Base-by-base conservation (phyloP, 768 basidiomycete genomes). In the Agrocybe praecox region DNA sequence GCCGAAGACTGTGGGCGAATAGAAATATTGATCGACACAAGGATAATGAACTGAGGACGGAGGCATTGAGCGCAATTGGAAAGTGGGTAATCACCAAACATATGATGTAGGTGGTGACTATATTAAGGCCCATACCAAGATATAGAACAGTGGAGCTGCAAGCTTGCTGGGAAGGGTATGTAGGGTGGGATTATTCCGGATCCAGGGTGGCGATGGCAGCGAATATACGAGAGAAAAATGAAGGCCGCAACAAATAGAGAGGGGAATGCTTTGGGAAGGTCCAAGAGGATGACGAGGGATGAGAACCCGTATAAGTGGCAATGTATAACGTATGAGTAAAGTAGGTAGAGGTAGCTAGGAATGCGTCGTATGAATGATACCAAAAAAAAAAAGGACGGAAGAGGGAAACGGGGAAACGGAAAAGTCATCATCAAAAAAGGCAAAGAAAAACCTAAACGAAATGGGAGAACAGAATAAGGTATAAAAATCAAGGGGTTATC, bases 401-500 rank as follows among this genome's bases (percentile, higher is more conserved):
- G n/a, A 24, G 34, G 19, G 42, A 26, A 55, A 24, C 11, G 24
- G 32, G 44, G 23, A 17, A 9, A 34, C 14, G n/a, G 29, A 21
- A 15, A 32, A 24, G 36, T 40, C 36, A 40, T 40, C 36, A 40
- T 40, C 36, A 26, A 45, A 50, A 51, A 36, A 46, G n/a, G 34
- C 24, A n/a, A 18, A 23, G 19, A 18, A 9, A 29, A 49, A 19
- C 21, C 26, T 4, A 15, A 42, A 15, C 24, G 42, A 46, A 22
- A 23, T 18, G 26, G 33, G 22, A 14, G 43, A 47, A 15, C 9
- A 9, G 43, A 50, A 50, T 50, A 32, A 56, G 55, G 55, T 50
- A 56, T 45, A 55, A 47, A 34, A 46, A 45, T 54, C 49, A 51
- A 51, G n/a, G 54, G 54, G 54, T 49, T 49, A 55, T 55, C 54